Evolutionary conservation across 441 rosid genomes (phyloP), one percentile per base, ranked within the genome.

Genomic region (Raphanus hybrid): DNA sequence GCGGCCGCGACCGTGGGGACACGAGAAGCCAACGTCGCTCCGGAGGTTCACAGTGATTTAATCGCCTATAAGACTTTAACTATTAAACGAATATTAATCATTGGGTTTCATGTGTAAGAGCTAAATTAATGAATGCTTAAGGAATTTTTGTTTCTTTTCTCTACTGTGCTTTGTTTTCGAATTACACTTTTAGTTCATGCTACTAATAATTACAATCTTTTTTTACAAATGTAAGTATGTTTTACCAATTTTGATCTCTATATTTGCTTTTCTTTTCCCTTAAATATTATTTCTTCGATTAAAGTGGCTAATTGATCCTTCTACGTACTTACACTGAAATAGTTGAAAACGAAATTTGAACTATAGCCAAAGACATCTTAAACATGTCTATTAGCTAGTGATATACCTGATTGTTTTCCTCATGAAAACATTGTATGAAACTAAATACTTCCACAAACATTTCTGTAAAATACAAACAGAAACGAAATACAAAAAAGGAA

Each of bases 31-130:
- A 71, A 71, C 37, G 61, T 70, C 62, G 52, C 39, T 60, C 69
- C 1, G 72, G 54, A 3, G 69, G 58, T 72, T 78, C 77, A 67
- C 64, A 35, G 23, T 78, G 68, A 78, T 71, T 45, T 32, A 64
- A 60, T 45, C n/a, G 69, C 60, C 34, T 32, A 71, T 77, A 57
- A 57, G 52, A 55, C 59, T 29, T 60, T 8, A 60, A 12, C 27
- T 37, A 7, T 63, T 15, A 26, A 75, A 34, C 4, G 52, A 69
- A 54, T 69, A 27, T 62, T 37, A 27, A 45, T 34, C 32, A 35
- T 39, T 54, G 71, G 50, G 18, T 67, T 67, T 58, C 8, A 50
- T 74, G 54, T 41, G n/a, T 37, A 37, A 7, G 41, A 37, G 41
- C 41, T 37, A 8, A 2, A 7, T 34, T 37, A 37, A 37, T 37